Conservation (phyloP, 1,139 yeast genomes). For the Neolecta irregularis region DNA sequence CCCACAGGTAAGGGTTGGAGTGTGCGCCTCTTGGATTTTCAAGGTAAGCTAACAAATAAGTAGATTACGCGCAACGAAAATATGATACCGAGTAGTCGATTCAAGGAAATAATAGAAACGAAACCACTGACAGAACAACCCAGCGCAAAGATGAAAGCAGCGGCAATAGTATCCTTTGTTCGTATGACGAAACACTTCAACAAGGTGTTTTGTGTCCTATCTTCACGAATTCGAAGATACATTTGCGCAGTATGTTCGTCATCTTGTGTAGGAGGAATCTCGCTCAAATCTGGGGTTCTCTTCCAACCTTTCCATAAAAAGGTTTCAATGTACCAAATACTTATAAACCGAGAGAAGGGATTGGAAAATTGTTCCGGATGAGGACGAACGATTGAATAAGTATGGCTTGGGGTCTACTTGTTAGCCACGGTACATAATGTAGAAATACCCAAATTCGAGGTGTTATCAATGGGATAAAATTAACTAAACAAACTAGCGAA, state of each 20-base stretch:
- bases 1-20: slow-evolving; percentile 9
- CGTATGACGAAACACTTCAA: slow-evolving; percentile 3
- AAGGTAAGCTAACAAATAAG: slow-evolving; percentile 6
- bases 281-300: slow-evolving; percentile 6
- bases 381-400: slow-evolving; percentile 4
- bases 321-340: slow-evolving; percentile 7
- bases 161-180: slow-evolving; percentile 5
- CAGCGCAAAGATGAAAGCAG: slow-evolving; percentile 4
- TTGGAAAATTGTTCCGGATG: slow-evolving; percentile 10
- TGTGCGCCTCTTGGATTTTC: slow-evolving; percentile 5
- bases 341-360: slow-evolving; percentile 5
- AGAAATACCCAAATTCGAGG: slow-evolving; percentile 13
- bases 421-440: too few species aligned
- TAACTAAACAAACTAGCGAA: not conserved
- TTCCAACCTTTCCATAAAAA: slow-evolving; percentile 3
- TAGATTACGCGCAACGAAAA: too few species aligned
- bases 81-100: too few species aligned
- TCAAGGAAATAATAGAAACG: slow-evolving; percentile 9
- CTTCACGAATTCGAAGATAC: slow-evolving; percentile 4
- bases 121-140: slow-evolving; percentile 4
- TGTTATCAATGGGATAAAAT: slow-evolving; percentile 6
- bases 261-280: slow-evolving; percentile 10
- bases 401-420: slow-evolving; percentile 7
- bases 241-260: slow-evolving; percentile 7
- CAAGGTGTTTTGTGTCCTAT: slow-evolving; percentile 4